Evolutionary conservation across 352 stramenopile species (phyloP).

Genomic region (Achlya hypogyna): DNA sequence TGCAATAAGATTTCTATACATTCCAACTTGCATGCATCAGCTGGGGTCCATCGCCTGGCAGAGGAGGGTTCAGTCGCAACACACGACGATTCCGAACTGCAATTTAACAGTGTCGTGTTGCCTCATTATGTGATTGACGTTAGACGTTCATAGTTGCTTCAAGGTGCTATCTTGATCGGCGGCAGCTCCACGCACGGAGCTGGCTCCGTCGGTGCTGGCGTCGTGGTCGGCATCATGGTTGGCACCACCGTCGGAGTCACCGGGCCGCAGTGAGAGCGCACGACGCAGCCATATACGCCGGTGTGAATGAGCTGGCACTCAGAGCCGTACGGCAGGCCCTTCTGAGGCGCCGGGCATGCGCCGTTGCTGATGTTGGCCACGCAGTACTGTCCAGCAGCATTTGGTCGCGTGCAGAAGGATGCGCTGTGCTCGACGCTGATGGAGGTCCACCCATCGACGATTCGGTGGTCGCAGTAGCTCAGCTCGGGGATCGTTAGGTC

Average conservation of each 20-base stretch:
- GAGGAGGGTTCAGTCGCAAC: no score
- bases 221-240: no score
- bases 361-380: not conserved
- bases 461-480: not conserved
- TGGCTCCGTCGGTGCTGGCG: no score
- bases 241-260: not conserved
- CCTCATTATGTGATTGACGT: no score
- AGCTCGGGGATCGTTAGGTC: not conserved
- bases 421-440: not conserved
- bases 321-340: constrained; percentile 1
- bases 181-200: not conserved
- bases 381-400: not conserved
- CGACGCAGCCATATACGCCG: not conserved
- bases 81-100: no score
- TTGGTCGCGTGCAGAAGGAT: not conserved
- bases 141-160: not conserved
- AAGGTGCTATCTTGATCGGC: not conserved
- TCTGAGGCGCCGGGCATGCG: not conserved
- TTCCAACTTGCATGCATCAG: no score
- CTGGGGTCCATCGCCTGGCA: no score
- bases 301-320: not conserved
- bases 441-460: not conserved
- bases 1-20: constrained; percentile 19
- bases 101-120: no score
- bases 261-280: not conserved